A percentile compares a stretch with the other conserved stretches of the same genome.
phyloP scores from a whole-genome alignment of 768 basidiomycete genomes.

The Cystofilobasidium macerans region DNA sequence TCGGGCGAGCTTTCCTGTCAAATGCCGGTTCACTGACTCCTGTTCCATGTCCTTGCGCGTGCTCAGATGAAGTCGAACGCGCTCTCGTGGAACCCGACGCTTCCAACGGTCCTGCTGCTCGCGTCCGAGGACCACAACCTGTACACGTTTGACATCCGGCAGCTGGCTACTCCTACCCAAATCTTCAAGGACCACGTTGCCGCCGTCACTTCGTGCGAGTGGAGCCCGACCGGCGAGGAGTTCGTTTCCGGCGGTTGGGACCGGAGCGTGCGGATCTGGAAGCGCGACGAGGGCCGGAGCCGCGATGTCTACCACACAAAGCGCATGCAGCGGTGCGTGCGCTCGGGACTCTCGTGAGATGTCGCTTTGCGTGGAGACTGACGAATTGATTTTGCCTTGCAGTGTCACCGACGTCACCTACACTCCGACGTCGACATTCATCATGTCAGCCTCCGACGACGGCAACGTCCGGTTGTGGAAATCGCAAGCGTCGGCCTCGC shows the following conservation, averaged over 20 bases:
- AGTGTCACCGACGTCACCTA: conserved; percentile 82
- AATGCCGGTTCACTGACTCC: too few relatives aligned
- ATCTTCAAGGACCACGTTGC: conserved; percentile 97
- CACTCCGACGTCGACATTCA: conserved; percentile 81
- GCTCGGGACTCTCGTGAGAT: not conserved
- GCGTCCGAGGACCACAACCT: conserved; percentile 99
- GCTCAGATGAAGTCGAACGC: conserved; percentile 72
- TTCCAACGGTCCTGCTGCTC: conserved; percentile 78
- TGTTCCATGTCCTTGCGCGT: not conserved
- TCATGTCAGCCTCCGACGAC: conserved; percentile 83
- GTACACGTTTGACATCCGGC: conserved; percentile 92
- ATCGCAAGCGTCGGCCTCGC: conserved; percentile 76
- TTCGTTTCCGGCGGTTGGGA: conserved; percentile 98
- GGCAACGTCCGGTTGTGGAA: conserved; percentile 96
- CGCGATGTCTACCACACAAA: conserved; percentile 96
- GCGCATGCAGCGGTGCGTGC: conserved; percentile 82
- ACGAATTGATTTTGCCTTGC: not conserved
- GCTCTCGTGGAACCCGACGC: conserved; percentile 89
- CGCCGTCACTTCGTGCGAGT: conserved; percentile 92
- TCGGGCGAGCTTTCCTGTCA: not conserved
- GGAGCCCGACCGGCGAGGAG: conserved; percentile 90
- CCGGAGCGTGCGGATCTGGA: conserved; percentile 86
- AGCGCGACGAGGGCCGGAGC: conserved; percentile 63
- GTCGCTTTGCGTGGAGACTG: not conserved
- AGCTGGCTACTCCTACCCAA: conserved; percentile 67